A percentile compares a stretch with the other conserved stretches of the same genome.
Evolutionary conservation across 1,284 basidiomycete species (phyloP).

Genomic region (Schizophyllum commune): DNA sequence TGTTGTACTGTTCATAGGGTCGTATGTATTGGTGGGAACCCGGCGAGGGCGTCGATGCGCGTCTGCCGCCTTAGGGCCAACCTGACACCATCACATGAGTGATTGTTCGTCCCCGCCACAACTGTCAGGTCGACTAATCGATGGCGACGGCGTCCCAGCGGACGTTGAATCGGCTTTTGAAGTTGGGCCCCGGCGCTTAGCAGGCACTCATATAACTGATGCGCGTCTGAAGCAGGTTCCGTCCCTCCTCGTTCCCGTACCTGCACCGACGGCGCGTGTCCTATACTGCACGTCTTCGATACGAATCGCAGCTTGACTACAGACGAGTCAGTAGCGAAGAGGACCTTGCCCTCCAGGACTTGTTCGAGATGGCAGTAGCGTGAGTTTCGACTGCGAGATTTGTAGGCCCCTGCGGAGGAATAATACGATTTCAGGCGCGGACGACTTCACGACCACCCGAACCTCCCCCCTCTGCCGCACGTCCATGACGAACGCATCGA

Average conservation of each 20-base stretch:
- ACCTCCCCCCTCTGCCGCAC: constrained; percentile 41
- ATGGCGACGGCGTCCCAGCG: background rate
- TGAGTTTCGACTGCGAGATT: background rate
- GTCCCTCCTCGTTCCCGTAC: background rate
- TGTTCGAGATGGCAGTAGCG: background rate
- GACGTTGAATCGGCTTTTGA: background rate
- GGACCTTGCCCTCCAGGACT: background rate
- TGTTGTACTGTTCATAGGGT: background rate
- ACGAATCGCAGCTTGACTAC: too few relatives aligned
- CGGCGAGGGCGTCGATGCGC: too few relatives aligned
- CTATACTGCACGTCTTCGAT: too few relatives aligned
- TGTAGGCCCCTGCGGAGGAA: background rate
- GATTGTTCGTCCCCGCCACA: background rate
- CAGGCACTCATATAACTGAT: background rate
- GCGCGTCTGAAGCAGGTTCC: background rate
- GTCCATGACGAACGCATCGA: constrained; percentile 37
- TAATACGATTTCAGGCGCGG: background rate
- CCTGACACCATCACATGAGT: background rate
- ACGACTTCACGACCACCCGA: background rate
- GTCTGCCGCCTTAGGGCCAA: background rate
- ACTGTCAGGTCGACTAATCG: background rate
- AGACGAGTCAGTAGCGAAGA: background rate
- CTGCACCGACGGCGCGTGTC: too few relatives aligned
- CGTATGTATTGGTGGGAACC: background rate
- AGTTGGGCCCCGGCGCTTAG: background rate